Conservation (phyloP, 495 filamentous ascomycete species). For the Aspergillus cristatus region DNA sequence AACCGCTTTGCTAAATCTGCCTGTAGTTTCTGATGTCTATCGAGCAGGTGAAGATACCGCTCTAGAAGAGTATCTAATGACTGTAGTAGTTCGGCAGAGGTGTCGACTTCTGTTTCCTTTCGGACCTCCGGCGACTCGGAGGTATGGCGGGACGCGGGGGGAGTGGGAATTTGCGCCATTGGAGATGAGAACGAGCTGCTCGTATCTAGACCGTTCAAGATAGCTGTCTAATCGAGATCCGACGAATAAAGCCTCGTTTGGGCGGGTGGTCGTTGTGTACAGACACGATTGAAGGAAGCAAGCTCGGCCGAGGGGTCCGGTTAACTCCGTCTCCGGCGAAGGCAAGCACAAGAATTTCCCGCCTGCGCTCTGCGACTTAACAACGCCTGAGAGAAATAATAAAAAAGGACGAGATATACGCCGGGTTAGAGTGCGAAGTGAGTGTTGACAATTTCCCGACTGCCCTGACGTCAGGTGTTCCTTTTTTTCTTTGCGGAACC, state of each 20-base stretch:
- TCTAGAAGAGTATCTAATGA: constrained; percentile 57
- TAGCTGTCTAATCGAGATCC: too few species aligned
- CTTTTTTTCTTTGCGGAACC: too few species aligned
- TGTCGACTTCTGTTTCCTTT: constrained; percentile 6
- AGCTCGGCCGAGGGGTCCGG: constrained; percentile 27
- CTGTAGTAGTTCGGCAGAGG: constrained; percentile 18
- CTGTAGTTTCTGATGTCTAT: constrained; percentile 59
- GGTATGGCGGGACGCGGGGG: constrained; percentile 24
- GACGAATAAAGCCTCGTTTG: too few species aligned
- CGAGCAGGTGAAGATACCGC: constrained; percentile 58
- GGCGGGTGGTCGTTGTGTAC: too few species aligned
- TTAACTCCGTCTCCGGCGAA: constrained; percentile 43
- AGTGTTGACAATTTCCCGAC: not conserved
- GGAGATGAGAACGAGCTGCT: not conserved
- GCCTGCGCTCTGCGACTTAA: constrained; percentile 11
- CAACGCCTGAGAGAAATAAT: too few species aligned
- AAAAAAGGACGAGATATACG: too few species aligned
- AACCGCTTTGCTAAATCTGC: constrained; percentile 44
- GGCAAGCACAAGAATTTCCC: constrained; percentile 34
- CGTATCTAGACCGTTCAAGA: not conserved
- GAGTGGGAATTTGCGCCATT: constrained; percentile 32
- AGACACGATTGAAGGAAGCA: constrained; percentile 11
- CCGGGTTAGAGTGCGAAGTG: too few species aligned
- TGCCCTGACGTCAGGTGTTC: not conserved
- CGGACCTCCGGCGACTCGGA: constrained; percentile 19